phyloP scores from a whole-genome alignment of 345 rosid genomes.

The Hirschfeldia incana region DNA sequence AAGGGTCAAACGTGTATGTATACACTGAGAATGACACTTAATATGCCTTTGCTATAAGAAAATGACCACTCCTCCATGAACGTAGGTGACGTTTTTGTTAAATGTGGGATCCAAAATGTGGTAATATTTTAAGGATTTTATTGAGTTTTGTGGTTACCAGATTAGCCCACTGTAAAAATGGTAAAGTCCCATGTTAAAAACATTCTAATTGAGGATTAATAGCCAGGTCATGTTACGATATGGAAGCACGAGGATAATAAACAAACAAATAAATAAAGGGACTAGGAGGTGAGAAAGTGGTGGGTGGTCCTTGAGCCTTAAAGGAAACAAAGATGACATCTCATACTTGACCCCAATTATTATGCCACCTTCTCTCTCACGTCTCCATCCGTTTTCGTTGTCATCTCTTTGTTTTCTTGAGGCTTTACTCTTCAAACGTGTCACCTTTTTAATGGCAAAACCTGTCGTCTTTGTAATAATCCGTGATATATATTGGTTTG shows the following conservation, averaged over 20 bases:
- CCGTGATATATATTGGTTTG: neutral
- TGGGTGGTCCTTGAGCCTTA: constrained; percentile 42
- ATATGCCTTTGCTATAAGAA: constrained; percentile 15
- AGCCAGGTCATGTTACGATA: neutral
- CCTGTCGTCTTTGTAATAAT: neutral
- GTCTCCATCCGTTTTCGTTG: constrained; percentile 42
- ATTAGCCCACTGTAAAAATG: neutral
- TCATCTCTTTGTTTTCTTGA: constrained; percentile 24
- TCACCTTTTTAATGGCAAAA: constrained; percentile 31
- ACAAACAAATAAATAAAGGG: no score
- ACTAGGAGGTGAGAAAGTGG: neutral
- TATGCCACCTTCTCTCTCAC: constrained; percentile 43
- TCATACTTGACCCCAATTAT: constrained; percentile 39
- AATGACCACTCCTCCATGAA: constrained; percentile 32
- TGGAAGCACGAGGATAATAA: neutral
- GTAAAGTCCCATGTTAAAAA: neutral
- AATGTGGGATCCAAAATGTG: neutral
- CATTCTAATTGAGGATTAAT: neutral
- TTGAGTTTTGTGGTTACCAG: neutral
- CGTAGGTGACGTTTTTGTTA: constrained; percentile 18
- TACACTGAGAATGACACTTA: constrained; percentile 35
- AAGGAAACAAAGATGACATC: constrained; percentile 44
- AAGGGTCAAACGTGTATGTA: constrained; percentile 30
- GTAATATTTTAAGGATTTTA: constrained; percentile 1
- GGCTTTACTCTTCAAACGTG: constrained; percentile 40